Percentiles rank a stretch among this genome's conserved stretches.
These are phyloP conservation scores for Neurospora sp. DNA, from an alignment of 495 filamentous ascomycete genomes.

Conservation along the genomic window DNA sequence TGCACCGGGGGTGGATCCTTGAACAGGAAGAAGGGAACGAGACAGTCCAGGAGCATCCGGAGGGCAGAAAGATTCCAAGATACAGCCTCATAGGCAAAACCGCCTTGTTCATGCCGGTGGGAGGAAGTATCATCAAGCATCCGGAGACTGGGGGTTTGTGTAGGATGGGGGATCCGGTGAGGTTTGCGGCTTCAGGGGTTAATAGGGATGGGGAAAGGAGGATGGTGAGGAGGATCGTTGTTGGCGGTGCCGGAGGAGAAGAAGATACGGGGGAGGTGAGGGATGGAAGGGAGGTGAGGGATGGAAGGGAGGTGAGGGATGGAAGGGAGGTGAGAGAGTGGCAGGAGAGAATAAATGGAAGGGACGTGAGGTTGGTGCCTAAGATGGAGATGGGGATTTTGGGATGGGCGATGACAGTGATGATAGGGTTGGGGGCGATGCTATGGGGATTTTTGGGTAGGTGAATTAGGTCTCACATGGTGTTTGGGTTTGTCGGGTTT, in stretches of 20 bases:
- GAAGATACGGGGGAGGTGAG: slow-evolving; percentile 6
- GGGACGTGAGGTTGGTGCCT: neutral
- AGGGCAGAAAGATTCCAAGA: neutral
- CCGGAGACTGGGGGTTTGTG: neutral
- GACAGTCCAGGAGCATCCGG: neutral
- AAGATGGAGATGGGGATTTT: neutral
- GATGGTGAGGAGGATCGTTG: slow-evolving; percentile 53
- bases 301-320: neutral
- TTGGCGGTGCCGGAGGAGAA: slow-evolving; percentile 45
- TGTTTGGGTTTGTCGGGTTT: neutral
- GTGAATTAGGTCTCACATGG: neutral
- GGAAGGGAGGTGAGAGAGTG: neutral
- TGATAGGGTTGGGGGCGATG: neutral
- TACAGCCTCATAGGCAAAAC: neutral
- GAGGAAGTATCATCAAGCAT: neutral
- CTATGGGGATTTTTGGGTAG: neutral
- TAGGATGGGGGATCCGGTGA: neutral
- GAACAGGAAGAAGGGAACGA: neutral
- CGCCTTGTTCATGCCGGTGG: neutral
- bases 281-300: neutral
- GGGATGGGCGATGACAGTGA: neutral
- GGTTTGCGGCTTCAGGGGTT: slow-evolving; percentile 15
- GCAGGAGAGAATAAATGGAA: neutral
- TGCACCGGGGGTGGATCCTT: neutral
- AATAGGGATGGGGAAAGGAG: slow-evolving; percentile 33